Evolutionary conservation across 345 rosid species (phyloP), one percentile per base, ranked within the genome.

Genomic region (Populus deltoides): DNA sequence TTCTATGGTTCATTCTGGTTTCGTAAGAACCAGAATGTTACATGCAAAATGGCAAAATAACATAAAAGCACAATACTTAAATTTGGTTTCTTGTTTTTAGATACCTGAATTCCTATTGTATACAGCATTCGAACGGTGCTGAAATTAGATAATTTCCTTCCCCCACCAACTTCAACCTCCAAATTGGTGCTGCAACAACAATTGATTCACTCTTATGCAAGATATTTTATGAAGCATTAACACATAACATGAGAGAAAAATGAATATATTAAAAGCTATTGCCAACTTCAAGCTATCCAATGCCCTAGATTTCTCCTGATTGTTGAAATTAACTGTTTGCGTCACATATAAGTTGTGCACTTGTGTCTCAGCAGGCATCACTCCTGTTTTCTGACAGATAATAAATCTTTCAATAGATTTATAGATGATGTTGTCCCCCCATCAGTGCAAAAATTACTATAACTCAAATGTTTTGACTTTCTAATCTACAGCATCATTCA

Each of bases 131-230:
- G 90, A 62, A 92, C 86, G 13, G 94, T 89, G 83, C 97, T 92
- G 85, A 94, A 92, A 74, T 90, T 89, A 7, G 96, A 94, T 72
- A 94, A 61, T 86, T 97, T 91, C 82, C 99, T 90, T 80, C 98
- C 98, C 53, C 97, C 98, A 66, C 99, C 97, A 67, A 92, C 77
- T 85, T 94, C 99, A 82, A 97, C 68, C 91, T 94, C 97, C 79
- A 97, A 83, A 75, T 92, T 89, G 85, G 88, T 83, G 84, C 98
- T 97, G 91, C 78, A 86, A 72, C 36, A 78, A 77, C 41, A 77
- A 74, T 51, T 53, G n/a, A 53, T 53, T 53, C 59, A 51, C 8
- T 53, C 6, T 70, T 25, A 16, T 8, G 5, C n/a, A 36, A 53
- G 31, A 7, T 12, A 69, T 12, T 66, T 68, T 53, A 31, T 20